Conservation (phyloP, 768 basidiomycete genomes). For the Rhodotorula taiwanensis region DNA sequence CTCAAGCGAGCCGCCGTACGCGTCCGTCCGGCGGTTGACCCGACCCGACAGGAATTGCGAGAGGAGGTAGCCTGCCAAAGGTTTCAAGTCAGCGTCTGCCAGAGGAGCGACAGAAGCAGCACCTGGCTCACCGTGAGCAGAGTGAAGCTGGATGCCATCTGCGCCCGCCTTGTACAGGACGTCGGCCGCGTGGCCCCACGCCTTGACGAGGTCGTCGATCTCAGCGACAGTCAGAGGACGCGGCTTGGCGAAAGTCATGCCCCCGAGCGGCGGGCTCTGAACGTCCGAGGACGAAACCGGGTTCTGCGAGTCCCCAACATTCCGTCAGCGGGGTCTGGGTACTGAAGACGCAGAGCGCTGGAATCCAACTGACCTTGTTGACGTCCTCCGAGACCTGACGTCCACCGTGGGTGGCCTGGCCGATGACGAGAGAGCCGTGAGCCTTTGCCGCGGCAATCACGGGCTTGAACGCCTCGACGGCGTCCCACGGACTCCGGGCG, state of each 20-base stretch:
- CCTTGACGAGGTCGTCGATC: constrained; percentile 47
- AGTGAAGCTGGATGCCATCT: constrained; percentile 11
- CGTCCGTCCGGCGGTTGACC: constrained; percentile 37
- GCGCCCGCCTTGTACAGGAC: constrained; percentile 33
- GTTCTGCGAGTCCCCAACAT: no score
- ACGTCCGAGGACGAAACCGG: constrained; percentile 30
- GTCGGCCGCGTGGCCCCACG: constrained; percentile 51
- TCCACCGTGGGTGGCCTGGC: constrained; percentile 43
- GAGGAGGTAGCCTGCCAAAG: constrained; percentile 12
- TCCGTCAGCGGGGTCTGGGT: no score
- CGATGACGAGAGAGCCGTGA: constrained; percentile 40
- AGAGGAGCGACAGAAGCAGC: no score
- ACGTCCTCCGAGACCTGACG: constrained; percentile 35
- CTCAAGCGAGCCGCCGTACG: constrained; percentile 61
- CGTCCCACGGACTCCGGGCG: constrained; percentile 32
- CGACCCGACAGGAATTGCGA: constrained; percentile 37
- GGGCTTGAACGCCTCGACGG: constrained; percentile 40
- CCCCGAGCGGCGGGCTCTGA: constrained; percentile 36
- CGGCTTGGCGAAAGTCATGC: constrained; percentile 36
- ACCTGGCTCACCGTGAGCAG: constrained; percentile 4
- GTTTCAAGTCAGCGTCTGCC: neutral
- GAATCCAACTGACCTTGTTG: constrained; percentile 1
- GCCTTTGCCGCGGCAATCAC: constrained; percentile 41
- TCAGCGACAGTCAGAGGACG: constrained; percentile 43
- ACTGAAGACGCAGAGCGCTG: no score